A percentile compares a stretch with the other conserved stretches of the same genome.
phyloP scores from a whole-genome alignment of 2,329 filamentous ascomycete genomes.

The Bipolaris zeicola region DNA sequence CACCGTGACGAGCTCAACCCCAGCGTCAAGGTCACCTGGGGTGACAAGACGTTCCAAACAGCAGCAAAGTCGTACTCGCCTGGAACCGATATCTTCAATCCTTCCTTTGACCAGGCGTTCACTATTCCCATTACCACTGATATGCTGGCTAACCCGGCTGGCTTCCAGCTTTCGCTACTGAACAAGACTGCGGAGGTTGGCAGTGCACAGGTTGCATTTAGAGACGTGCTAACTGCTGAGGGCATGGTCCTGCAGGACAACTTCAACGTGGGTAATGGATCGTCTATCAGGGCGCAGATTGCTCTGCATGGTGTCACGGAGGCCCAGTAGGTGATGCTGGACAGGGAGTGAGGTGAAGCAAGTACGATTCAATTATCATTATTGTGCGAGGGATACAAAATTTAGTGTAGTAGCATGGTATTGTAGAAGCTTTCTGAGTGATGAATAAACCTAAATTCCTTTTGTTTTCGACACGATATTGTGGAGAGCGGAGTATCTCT shows the following conservation, averaged over 20 bases:
- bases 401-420: background rate
- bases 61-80: constrained; percentile 52
- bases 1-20: constrained; percentile 53
- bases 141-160: constrained; percentile 27
- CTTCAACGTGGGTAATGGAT: constrained; percentile 37
- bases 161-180: constrained; percentile 36
- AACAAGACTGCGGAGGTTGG: constrained; percentile 38
- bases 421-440: no score
- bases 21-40: constrained; percentile 54
- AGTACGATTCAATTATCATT: background rate
- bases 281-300: constrained; percentile 31
- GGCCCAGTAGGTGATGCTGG: constrained; percentile 11
- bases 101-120: constrained; percentile 55
- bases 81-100: constrained; percentile 57
- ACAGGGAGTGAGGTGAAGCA: background rate
- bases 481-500: no score
- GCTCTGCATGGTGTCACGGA: constrained; percentile 30
- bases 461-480: no score
- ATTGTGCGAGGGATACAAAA: background rate
- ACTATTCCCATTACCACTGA: constrained; percentile 50
- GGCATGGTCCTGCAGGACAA: constrained; percentile 26
- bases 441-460: no score
- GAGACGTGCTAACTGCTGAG: constrained; percentile 31
- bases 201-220: constrained; percentile 32
- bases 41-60: constrained; percentile 51